Conservation (phyloP, 2,329 filamentous ascomycete genomes). For the Alternaria sp. region DNA sequence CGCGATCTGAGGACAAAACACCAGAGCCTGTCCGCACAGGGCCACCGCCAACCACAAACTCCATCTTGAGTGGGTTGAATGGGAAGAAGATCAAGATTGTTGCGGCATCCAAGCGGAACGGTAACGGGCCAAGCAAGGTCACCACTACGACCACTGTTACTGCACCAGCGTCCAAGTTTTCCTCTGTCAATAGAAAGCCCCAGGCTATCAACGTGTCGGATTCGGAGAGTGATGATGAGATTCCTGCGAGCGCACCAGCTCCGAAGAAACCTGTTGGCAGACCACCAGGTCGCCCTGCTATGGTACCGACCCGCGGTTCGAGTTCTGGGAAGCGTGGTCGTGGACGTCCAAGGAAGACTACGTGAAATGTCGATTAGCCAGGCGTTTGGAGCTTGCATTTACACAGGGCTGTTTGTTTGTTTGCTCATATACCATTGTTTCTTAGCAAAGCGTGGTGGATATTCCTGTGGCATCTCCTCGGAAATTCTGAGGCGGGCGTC, state of each 20-base stretch:
- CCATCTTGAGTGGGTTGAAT: slow-evolving; percentile 36
- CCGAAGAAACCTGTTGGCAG: slow-evolving; percentile 27
- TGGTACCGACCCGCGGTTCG: slow-evolving; percentile 31
- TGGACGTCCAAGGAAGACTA: slow-evolving; percentile 34
- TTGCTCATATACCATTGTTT: neutral
- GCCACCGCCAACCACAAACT: slow-evolving; percentile 30
- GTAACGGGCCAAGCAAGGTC: slow-evolving; percentile 11
- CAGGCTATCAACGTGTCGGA: slow-evolving; percentile 31
- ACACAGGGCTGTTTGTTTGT: neutral
- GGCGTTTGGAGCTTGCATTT: neutral
- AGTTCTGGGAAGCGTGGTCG: slow-evolving; percentile 29
- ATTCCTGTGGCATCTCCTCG: neutral
- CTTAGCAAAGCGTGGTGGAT: neutral
- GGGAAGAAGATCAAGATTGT: slow-evolving; percentile 49
- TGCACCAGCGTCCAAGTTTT: slow-evolving; percentile 22
- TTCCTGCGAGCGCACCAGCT: slow-evolving; percentile 37
- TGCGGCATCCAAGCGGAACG: slow-evolving; percentile 27
- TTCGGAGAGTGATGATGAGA: slow-evolving; percentile 41
- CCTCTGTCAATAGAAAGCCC: slow-evolving; percentile 25
- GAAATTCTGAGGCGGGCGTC: neutral
- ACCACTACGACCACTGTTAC: slow-evolving; percentile 19
- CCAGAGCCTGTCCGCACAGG: slow-evolving; percentile 12
- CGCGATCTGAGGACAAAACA: neutral
- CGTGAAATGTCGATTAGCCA: slow-evolving; percentile 1
- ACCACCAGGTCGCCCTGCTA: slow-evolving; percentile 23